Base-by-base conservation (phyloP, 2,329 filamentous ascomycete genomes). In the Dendryphion nanum region DNA sequence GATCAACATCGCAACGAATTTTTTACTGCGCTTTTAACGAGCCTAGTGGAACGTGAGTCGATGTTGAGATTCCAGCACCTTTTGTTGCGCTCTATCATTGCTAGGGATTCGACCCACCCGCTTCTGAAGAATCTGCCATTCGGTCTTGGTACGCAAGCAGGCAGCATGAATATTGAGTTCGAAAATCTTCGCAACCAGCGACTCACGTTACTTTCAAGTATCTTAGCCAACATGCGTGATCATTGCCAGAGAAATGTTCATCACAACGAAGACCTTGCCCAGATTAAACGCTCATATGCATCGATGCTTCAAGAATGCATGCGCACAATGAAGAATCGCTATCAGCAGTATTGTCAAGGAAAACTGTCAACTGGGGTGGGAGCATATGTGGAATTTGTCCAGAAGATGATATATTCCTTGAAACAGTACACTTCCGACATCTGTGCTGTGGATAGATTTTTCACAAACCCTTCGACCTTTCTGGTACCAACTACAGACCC, bases 371-470 rank as follows among this genome's bases (percentile, higher is more conserved):
- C 72, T 33, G n/a, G n/a, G n/a, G n/a, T n/a, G n/a, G 75, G 78
- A 8, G 66, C 71, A 2, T 83, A 83, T 50, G 76, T 82, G 5
- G 68, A 74, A 7, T 83, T 84, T 51, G 78, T 83, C 4, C 81
- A 84, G 41, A 64, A 69, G 13, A 67, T 83, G 2, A 72, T 84
- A 3, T 72, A 75, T 15, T 76, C 76, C 43, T 59, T 83, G 32
- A 80, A 83, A 50, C 77, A 84, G 48, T 75, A 83, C 46, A 76
- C 75, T 1, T 67, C 71, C 20, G 75, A 81, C 14, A 79, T 82
- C 20, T 74, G 71, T 44, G 67, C 71, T 0, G 68, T 83, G 13
- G 72, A 81, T 38, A 57, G 65, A 1, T 83, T 81, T 66, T 83
- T 82, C 58, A 80, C 74, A 2, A 75, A 82, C 46, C 78, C 79